These are phyloP conservation scores for Epichloe uncinata DNA, from an alignment of 2,329 filamentous ascomycete species.

Conservation along the genomic window DNA sequence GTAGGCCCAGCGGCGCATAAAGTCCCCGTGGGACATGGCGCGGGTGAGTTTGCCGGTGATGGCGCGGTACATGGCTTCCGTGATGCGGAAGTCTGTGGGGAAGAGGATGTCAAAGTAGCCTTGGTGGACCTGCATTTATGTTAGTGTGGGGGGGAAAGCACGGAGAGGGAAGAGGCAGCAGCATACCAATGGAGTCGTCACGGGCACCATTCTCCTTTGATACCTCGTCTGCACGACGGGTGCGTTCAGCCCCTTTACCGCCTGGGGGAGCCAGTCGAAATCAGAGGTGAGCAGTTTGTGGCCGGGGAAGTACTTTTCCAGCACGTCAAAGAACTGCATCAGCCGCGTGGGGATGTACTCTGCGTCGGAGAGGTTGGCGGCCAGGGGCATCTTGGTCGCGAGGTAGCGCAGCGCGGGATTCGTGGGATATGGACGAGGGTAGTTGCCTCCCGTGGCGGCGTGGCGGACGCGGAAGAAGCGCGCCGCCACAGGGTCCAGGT, in stretches of 20 bases:
- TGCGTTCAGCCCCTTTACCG: constrained; percentile 73
- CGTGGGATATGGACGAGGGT: constrained; percentile 46
- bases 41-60: constrained; percentile 85
- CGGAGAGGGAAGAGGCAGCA: neutral
- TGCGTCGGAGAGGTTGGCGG: constrained; percentile 62
- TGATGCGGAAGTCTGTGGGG: constrained; percentile 83
- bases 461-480: constrained; percentile 78
- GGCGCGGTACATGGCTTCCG: constrained; percentile 83
- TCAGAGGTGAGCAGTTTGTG: constrained; percentile 84
- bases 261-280: constrained; percentile 75
- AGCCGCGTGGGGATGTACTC: constrained; percentile 92
- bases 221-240: constrained; percentile 95
- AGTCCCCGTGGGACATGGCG: constrained; percentile 78
- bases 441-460: constrained; percentile 53
- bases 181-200: constrained; percentile 71
- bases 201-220: constrained; percentile 73
- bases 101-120: constrained; percentile 99
- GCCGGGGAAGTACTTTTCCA: constrained; percentile 77
- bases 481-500: constrained; percentile 68
- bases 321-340: constrained; percentile 92
- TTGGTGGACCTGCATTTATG: constrained; percentile 85
- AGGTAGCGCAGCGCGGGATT: constrained; percentile 47
- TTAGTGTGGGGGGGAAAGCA: too few species aligned
- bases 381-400: constrained; percentile 52
- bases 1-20: constrained; percentile 80